Base-by-base conservation (phyloP, 495 filamentous ascomycete genomes). In the Cercophora samala region DNA sequence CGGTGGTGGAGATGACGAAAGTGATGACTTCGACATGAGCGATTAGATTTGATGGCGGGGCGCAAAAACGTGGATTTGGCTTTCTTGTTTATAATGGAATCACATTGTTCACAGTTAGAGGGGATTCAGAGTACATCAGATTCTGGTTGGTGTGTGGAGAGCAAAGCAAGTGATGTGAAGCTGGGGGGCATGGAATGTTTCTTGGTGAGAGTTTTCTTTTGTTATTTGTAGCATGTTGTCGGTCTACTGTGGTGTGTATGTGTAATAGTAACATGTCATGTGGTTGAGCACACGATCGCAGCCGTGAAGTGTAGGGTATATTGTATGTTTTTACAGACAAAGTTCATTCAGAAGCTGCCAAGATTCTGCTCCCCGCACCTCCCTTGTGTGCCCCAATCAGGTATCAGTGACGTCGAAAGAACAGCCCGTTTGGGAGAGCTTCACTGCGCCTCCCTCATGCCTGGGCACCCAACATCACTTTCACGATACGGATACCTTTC, bases 1-100 rank as follows among this genome's bases (percentile, higher is more conserved):
- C 37, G 60, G 29, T 37, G 67, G 58, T 1, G 65, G 62, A 1
- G 70, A 71, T 56, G 74, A 52, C 25, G 66, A 60, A 1, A 64
- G 60, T 1, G 70, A 72, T 59, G 74, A 52, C n/a, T 75, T 72
- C 68, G 71, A 37, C n/a, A 70, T 77, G 70, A 69, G 69, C 29
- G 71, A 74, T 3, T 73, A 63, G 60, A 65, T 21, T 37, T 19
- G 1, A 17, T 22, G n/a, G 3, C 19, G 17, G 62, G 1, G 32
- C 25, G 19, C 0, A 23, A 22, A 21, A 23, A 56, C 5, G 0
- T 21, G 32, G 56, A 62, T 21, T 56, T 19, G 13, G 53, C 53
- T 21, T 56, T 56, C 53, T 56, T 56, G 53, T 56, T 21, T 5
- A 56, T 56, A 56, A 21, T 56, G 8, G 37, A 9, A 46, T 46